These are phyloP conservation scores for Raphanus sativus DNA, from an alignment of 345 rosid genomes.

Conservation along the genomic window DNA sequence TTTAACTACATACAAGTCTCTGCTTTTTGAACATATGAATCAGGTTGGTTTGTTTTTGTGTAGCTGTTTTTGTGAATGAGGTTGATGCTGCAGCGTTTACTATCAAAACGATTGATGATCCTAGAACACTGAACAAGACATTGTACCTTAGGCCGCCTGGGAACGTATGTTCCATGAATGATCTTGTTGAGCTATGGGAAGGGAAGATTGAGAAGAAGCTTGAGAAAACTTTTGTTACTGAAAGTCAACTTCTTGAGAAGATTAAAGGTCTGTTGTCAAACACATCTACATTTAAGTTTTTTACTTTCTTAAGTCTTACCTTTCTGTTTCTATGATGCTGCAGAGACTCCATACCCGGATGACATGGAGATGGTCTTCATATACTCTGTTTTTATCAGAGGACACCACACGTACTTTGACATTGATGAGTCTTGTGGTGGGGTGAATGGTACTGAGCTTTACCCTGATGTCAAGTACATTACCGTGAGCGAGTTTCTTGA, in stretches of 20 bases:
- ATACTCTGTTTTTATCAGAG: background rate
- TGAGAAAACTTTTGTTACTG: slow-evolving; percentile 47
- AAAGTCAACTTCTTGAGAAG: slow-evolving; percentile 53
- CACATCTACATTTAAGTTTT: background rate
- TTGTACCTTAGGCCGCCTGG: slow-evolving; percentile 52
- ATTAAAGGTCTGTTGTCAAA: slow-evolving; percentile 38
- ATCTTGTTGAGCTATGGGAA: slow-evolving; percentile 69
- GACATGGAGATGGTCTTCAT: background rate
- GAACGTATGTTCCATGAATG: slow-evolving; percentile 58
- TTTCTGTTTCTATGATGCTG: background rate
- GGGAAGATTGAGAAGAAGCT: slow-evolving; percentile 56
- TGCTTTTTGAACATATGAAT: background rate
- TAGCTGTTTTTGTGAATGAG: slow-evolving; percentile 44
- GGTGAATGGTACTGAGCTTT: background rate
- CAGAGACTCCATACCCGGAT: background rate
- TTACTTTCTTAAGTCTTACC: background rate
- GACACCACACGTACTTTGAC: background rate
- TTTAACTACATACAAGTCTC: background rate
- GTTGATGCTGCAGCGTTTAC: slow-evolving; percentile 57
- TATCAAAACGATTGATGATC: slow-evolving; percentile 63
- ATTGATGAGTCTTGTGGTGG: background rate
- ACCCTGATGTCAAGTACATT: background rate
- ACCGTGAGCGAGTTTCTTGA: background rate
- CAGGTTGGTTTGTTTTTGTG: background rate
- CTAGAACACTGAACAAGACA: slow-evolving; percentile 61